phyloP scores from a whole-genome alignment of 768 basidiomycete species.

The Boletus bicolor region DNA sequence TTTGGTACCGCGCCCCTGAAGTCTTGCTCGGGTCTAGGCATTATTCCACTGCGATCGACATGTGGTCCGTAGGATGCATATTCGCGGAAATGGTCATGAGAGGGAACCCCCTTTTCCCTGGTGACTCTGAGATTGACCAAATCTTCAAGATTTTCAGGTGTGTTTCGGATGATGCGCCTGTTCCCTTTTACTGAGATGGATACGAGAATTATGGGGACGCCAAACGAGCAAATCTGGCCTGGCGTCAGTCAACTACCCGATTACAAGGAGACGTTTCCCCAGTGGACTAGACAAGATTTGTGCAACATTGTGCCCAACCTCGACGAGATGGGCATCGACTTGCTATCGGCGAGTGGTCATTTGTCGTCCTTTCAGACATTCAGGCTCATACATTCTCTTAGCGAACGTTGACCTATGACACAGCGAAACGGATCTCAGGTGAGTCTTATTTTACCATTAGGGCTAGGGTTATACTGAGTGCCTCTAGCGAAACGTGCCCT shows the following conservation, averaged over 20 bases:
- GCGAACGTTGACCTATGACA: conserved; percentile 81
- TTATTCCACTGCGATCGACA: conserved; percentile 97
- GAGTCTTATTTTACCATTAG: conserved; percentile 19
- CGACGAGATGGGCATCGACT: conserved; percentile 75
- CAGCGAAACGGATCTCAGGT: conserved; percentile 91
- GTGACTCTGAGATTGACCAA: conserved; percentile 99
- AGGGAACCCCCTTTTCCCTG: conserved; percentile 89
- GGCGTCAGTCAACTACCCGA: conserved; percentile 86
- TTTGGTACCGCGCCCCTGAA: conserved; percentile 99
- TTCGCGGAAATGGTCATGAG: conserved; percentile 98
- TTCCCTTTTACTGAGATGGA: conserved; percentile 1
- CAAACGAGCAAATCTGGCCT: conserved; percentile 88
- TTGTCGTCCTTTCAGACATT: background rate
- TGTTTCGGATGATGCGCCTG: background rate
- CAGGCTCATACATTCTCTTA: conserved; percentile 24
- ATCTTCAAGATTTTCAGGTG: conserved; percentile 99
- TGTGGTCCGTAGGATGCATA: conserved; percentile 99
- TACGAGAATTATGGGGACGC: conserved; percentile 87
- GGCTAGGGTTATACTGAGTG: conserved; percentile 1
- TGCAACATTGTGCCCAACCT: conserved; percentile 60
- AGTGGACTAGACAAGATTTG: conserved; percentile 83
- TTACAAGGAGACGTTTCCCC: conserved; percentile 96
- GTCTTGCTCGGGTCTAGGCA: conserved; percentile 94
- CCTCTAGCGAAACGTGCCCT: conserved; percentile 55
- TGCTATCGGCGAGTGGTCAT: conserved; percentile 56